Conservation (phyloP, 768 basidiomycete species). For the Pleurotus tuber-regium region DNA sequence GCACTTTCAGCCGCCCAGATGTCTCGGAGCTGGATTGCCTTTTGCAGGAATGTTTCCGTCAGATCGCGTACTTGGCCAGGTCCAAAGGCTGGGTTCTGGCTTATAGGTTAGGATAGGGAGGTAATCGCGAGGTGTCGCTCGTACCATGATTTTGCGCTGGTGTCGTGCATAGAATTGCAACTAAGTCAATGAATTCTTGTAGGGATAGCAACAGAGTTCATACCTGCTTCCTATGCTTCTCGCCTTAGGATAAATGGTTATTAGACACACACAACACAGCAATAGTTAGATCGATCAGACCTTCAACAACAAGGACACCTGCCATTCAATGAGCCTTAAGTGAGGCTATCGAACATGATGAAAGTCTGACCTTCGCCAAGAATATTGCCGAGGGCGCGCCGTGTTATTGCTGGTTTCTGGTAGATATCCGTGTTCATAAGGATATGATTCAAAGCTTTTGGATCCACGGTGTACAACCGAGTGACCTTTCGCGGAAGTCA, state of each 20-base stretch:
- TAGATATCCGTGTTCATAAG: slow-evolving; percentile 41
- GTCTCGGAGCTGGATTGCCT: slow-evolving; percentile 36
- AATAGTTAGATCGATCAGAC: not conserved
- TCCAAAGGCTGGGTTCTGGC: slow-evolving; percentile 46
- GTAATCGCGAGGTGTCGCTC: not conserved
- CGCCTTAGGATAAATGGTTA: slow-evolving; percentile 1
- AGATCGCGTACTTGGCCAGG: slow-evolving; percentile 41
- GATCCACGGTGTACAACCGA: slow-evolving; percentile 44
- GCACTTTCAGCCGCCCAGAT: slow-evolving; percentile 24
- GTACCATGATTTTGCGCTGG: slow-evolving; percentile 25
- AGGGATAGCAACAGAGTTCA: not conserved
- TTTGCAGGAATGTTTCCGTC: slow-evolving; percentile 37
- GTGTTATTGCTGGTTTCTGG: slow-evolving; percentile 35
- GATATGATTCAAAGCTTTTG: slow-evolving; percentile 47
- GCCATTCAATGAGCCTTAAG: no score
- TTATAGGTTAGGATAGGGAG: not conserved
- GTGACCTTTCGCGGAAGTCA: slow-evolving; percentile 11
- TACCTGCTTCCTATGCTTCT: slow-evolving; percentile 21
- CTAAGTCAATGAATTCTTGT: not conserved
- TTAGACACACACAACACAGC: no score
- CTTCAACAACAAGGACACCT: slow-evolving; percentile 35
- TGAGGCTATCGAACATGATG: not conserved
- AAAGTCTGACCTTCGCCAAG: slow-evolving; percentile 21
- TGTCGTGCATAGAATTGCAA: not conserved
- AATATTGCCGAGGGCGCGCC: slow-evolving; percentile 25